Base-by-base conservation (phyloP, 2,329 filamentous ascomycete genomes). In the Cladobotryum mycophilum region DNA sequence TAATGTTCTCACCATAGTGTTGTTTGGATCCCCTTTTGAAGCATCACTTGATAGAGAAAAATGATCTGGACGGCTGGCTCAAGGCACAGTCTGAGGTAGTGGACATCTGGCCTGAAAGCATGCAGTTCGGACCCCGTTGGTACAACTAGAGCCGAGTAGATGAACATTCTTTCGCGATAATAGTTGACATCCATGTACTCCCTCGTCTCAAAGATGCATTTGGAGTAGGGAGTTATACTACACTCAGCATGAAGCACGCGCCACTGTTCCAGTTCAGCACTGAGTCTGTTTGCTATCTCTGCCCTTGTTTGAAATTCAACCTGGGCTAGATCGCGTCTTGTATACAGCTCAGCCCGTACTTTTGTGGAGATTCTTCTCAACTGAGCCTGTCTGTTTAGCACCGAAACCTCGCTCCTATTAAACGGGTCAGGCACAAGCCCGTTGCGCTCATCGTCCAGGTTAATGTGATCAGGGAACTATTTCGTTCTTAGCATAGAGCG, bases 171-270 rank as follows among this genome's bases (percentile, higher is more conserved):
- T 38, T 51, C 48, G 11, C 48, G 43, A 22, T 46, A 30, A 41
- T 45, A 51, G 20, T 51, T 51, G 6, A 51, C 48, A 17, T 46
- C 48, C 48, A 51, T 51, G 14, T 51, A 51, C 30, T 51, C 48
- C 18, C 15, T 46, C 11, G 48, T 51, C 25, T 46, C 22, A 41
- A 51, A 51, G 17, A 51, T 51, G 25, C 48, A 51, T 2, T 37
- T 25, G 2, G 48, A 51, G 12, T 51, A 44, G 20, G 46, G 25
- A 9, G 34, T 48, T 13, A 38, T 48, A 30, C 46, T 48, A 13
- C 38, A 41, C 25, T 48, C 46, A 3, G 38, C 46, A 22, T 48
- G 46, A 2, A 35, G 25, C 12, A 33, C 6, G 14, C 41, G 37
- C 46, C 46, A 48, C 25, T 42, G 46, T 5, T 48, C 46, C 2